These are phyloP conservation scores for Rhodofomes roseus DNA, from an alignment of 1,284 basidiomycete genomes.

Conservation along the genomic window DNA sequence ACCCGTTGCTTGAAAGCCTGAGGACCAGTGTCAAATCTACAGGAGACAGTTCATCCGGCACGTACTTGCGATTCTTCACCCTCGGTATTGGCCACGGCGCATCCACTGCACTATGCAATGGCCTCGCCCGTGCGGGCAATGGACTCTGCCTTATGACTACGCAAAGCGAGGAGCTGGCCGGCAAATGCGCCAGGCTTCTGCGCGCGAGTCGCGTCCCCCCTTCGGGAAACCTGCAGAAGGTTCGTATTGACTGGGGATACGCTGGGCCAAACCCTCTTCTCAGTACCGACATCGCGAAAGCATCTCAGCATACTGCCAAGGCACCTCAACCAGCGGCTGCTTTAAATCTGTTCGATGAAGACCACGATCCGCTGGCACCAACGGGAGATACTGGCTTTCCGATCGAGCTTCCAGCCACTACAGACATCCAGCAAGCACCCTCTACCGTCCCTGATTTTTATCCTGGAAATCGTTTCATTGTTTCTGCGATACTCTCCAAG, in stretches of 20 bases:
- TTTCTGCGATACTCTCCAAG: constrained; percentile 39
- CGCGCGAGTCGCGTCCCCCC: constrained; percentile 44
- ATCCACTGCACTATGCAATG: constrained; percentile 47
- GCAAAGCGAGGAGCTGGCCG: constrained; percentile 40
- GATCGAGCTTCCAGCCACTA: constrained; percentile 25
- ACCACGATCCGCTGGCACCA: not conserved
- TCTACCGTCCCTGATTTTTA: constrained; percentile 37
- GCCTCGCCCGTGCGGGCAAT: constrained; percentile 48
- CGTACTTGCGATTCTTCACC: constrained; percentile 45
- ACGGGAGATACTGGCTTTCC: not conserved
- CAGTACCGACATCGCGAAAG: not conserved
- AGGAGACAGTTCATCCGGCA: constrained; percentile 4
- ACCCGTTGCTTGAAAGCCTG: constrained; percentile 25
- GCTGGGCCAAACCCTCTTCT: not conserved
- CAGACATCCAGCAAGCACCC: constrained; percentile 42
- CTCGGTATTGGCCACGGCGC: constrained; percentile 50
- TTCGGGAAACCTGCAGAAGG: constrained; percentile 30
- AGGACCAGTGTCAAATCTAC: not conserved
- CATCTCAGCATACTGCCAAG: not conserved
- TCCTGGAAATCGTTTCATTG: constrained; percentile 40
- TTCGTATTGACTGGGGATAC: constrained; percentile 47
- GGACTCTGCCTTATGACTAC: constrained; percentile 45
- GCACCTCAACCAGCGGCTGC: not conserved
- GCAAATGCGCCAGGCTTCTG: constrained; percentile 46
- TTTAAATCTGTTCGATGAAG: not conserved